A percentile compares a stretch with the other conserved stretches of the same genome.
Evolutionary conservation across 139 green algal genomes (phyloP).

Genomic region (Penium margaritaceum): DNA sequence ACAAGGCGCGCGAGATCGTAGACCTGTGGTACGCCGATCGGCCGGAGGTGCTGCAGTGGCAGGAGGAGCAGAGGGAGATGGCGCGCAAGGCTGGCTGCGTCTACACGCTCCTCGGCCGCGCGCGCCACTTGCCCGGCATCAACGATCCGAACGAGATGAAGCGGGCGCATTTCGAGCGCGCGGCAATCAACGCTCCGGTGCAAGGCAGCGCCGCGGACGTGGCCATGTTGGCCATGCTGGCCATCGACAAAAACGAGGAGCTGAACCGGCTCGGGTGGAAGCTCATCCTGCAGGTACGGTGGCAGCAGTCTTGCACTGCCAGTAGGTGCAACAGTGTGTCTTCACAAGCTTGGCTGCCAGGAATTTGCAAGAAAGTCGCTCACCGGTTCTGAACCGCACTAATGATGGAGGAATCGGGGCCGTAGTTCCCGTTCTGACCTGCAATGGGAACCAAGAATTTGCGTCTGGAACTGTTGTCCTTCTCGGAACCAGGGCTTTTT

Average conservation of each 20-base stretch:
- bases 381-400: too few relatives aligned
- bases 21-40: conserved; percentile 71
- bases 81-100: conserved; percentile 41
- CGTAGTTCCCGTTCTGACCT: too few relatives aligned
- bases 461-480: too few relatives aligned
- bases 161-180: conserved; percentile 58
- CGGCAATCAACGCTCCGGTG: conserved; percentile 90
- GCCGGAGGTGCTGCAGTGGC: conserved; percentile 63
- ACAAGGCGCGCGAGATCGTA: conserved; percentile 84
- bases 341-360: too few relatives aligned
- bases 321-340: conserved; percentile 13
- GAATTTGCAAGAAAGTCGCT: too few relatives aligned
- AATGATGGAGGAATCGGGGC: too few relatives aligned
- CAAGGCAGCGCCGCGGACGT: conserved; percentile 90
- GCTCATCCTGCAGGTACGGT: conserved; percentile 80
- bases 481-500: too few relatives aligned
- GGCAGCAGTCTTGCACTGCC: not conserved
- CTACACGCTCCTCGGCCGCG: conserved; percentile 74
- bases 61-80: conserved; percentile 57
- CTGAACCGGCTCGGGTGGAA: conserved; percentile 73
- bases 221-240: conserved; percentile 84
- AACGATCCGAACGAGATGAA: conserved; percentile 37
- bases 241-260: conserved; percentile 58
- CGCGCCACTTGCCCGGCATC: conserved; percentile 64
- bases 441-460: too few relatives aligned